Evolutionary conservation across 306 rosid genomes (phyloP), one percentile per base, ranked within the genome.

Genomic region (Trifolium fragiferum): DNA sequence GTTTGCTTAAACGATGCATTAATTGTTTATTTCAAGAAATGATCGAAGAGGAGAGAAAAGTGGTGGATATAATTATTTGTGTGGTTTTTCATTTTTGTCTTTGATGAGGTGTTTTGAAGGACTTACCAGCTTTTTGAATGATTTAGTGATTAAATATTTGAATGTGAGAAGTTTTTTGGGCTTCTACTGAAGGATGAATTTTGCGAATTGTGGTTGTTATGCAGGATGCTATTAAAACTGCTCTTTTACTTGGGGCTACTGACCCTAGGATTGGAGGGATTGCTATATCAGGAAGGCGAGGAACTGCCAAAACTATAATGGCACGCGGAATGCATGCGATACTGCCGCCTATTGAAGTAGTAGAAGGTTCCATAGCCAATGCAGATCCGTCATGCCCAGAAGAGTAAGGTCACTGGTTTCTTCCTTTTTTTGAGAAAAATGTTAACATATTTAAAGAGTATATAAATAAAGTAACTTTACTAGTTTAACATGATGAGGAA

Each of bases 241-340:
- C 98, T 66, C 92, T 93, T 30, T 77, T 93, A 85, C 98, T 91
- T 79, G 98, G 98, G 61, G 95, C 98, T 18, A 84, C 73, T 68
- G 97, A 94, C 83, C 87, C 90, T 61, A 87, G 84, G 66, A 86
- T 94, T 71, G 97, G 98, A 75, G 98, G 98, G 59, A 90, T 90
- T 83, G 98, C 97, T 46, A 91, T 94, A 79, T 88, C 92, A 10
- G 98, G 97, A 81, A 89, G 50, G 85, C 82, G 97, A 60, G 98
- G 97, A 81, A 91, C 98, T 69, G 97, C 96, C 70, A 93, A 93
- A 81, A 93, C 98, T 20, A 86, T 90, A 41, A 91, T 93, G 98
- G 97, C 97, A 10, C 93, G 98, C 3, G 97, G 98, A 20, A 82
- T 93, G 80, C 97, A 91, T 68, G 98, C 86, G 3, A 83, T 93